These are phyloP conservation scores for Akanthomyces lecanii DNA, from an alignment of 2,329 filamentous ascomycete species.

Conservation along the genomic window DNA sequence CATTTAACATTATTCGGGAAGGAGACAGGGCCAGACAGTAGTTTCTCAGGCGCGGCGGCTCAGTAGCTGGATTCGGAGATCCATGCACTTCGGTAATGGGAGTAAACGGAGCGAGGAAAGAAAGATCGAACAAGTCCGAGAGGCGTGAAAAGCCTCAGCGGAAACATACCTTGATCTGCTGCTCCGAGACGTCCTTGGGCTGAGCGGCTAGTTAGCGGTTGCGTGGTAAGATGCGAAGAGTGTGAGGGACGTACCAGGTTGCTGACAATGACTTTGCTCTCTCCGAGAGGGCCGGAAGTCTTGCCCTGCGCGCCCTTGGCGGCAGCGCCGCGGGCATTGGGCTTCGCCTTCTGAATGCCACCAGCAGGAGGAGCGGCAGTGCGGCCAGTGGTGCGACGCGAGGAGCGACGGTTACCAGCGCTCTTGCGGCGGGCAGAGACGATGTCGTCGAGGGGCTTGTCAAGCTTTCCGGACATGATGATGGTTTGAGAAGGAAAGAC, in stretches of 20 bases:
- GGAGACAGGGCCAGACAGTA: conserved; percentile 17
- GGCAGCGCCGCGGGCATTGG: conserved; percentile 53
- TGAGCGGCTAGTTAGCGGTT: conserved; percentile 49
- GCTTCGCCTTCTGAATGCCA: conserved; percentile 77
- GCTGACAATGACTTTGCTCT: conserved; percentile 98
- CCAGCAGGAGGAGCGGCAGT: conserved; percentile 68
- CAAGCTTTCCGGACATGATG: conserved; percentile 90
- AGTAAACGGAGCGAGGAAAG: conserved; percentile 37
- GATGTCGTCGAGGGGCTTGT: conserved; percentile 96
- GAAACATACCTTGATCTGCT: conserved; percentile 99
- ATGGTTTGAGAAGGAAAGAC: conserved; percentile 18
- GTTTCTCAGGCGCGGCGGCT: conserved; percentile 13
- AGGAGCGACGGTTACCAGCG: conserved; percentile 49
- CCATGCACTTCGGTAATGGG: conserved; percentile 26
- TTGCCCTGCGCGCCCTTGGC: conserved; percentile 63
- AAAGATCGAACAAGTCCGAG: conserved; percentile 66
- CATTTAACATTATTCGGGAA: conserved; percentile 18
- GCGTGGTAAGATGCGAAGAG: neutral
- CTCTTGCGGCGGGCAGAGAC: conserved; percentile 68
- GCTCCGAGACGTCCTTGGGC: conserved; percentile 94
- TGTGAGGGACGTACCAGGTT: conserved; percentile 70
- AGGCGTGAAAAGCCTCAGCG: conserved; percentile 65
- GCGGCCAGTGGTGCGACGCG: conserved; percentile 49
- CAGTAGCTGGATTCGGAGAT: conserved; percentile 4
- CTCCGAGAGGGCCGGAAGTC: conserved; percentile 57